Evolutionary conservation across 148 eudicot species (phyloP), one percentile per base, ranked within the genome.

Genomic region (Rhododendron henanense): DNA sequence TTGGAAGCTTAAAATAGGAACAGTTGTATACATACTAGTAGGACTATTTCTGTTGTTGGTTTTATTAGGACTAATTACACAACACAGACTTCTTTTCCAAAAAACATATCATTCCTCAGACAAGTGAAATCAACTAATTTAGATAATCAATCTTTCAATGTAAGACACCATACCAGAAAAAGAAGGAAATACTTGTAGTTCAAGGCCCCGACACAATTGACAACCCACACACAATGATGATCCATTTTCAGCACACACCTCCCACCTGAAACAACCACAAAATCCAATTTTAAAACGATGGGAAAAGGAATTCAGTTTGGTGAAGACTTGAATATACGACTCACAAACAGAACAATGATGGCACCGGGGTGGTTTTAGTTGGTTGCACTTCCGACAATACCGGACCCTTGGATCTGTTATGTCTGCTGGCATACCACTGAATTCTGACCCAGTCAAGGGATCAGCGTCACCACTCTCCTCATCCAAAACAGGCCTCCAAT

Each of bases 261-360:
- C 87, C 96, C 98, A 91, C 99, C 99, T 97, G 91, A 83, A 73
- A 89, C 53, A 83, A 28, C 44, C 75, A 55, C 63, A 23, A 85
- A 73, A 80, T 65, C 83, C 82, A 88, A 33, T 14, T 87, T n/a
- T 2, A 33, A 11, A 61, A 82, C 2, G 28, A 89, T 10, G 1
- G 55, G 75, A 78, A 88, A 83, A 75, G 23, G 18, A 37, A 59
- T 2, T 31, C 4, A 87, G 35, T 81, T 8, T 53, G 25, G 21
- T 28, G 59, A 39, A 51, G 41, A 84, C 5, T 18, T 10, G 69
- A 69, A n/a, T 71, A 79, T 47, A 84, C 3, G 84, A 92, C 99
- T 95, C 90, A 97, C 99, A 97, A 87, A 95, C 99, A 89, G 99
- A 97, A 86, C 99, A 97, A 87, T 97, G 99, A 93, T 97, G 99